These are phyloP conservation scores for Vigna nakashimae DNA, from an alignment of 306 rosid genomes.

Conservation along the genomic window DNA sequence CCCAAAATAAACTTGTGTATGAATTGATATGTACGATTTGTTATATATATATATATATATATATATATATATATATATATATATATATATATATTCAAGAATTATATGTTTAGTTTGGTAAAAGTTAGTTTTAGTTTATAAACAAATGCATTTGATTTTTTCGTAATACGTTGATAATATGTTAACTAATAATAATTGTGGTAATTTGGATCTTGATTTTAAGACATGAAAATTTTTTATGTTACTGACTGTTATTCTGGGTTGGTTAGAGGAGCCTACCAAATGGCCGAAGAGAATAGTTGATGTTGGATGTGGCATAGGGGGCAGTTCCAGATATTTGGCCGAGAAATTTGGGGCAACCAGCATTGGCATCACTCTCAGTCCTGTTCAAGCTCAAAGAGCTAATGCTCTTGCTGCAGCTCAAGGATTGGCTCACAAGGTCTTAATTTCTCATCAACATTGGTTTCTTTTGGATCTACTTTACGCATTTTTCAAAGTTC, in stretches of 20 bases:
- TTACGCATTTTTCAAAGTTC: background rate
- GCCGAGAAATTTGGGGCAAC: slow-evolving; percentile 70
- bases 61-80: too few relatives aligned
- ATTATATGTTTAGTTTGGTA: too few relatives aligned
- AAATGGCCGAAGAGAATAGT: slow-evolving; percentile 61
- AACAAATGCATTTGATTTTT: too few relatives aligned
- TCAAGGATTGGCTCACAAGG: slow-evolving; percentile 68
- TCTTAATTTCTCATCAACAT: background rate
- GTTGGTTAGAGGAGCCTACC: slow-evolving; percentile 22
- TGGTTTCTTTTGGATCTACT: background rate
- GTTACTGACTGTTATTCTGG: background rate
- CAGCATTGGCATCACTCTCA: slow-evolving; percentile 77
- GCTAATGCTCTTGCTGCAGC: slow-evolving; percentile 82
- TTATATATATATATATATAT: too few relatives aligned
- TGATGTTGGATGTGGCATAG: slow-evolving; percentile 97
- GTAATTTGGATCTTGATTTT: background rate
- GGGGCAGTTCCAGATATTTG: slow-evolving; percentile 89
- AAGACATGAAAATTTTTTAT: background rate
- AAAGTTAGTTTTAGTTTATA: too few relatives aligned
- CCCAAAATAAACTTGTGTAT: too few relatives aligned
- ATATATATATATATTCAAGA: too few relatives aligned
- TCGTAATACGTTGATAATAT: background rate
- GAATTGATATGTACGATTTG: too few relatives aligned
- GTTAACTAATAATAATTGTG: background rate
- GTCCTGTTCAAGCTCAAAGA: slow-evolving; percentile 89